phyloP scores from a whole-genome alignment of 257 asterid species.

The Solanum stenotomum region DNA sequence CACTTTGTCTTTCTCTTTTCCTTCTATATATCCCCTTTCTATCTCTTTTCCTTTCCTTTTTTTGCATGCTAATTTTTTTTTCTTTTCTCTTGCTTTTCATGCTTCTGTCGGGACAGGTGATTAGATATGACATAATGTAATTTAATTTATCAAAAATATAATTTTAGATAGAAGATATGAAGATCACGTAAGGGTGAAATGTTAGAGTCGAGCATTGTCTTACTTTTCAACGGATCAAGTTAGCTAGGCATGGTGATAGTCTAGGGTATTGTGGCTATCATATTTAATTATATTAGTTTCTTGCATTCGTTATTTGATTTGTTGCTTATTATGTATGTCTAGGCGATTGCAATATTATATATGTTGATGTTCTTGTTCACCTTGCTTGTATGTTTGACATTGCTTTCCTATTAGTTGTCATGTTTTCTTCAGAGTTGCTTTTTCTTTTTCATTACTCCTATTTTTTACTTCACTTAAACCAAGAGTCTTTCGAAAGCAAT shows the following conservation, averaged over 20 bases:
- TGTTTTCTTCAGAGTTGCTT: fast-evolving
- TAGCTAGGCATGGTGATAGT: background rate
- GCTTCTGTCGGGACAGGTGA: background rate
- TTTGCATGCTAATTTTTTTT: background rate
- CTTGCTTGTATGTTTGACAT: background rate
- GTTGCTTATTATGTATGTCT: background rate
- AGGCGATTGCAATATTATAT: background rate
- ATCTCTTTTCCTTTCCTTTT: background rate
- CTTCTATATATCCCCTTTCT: background rate
- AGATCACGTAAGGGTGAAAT: background rate
- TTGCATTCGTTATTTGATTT: too few relatives aligned
- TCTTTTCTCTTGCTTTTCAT: background rate
- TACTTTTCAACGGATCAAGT: too few relatives aligned
- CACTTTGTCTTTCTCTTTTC: background rate
- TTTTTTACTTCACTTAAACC: too few relatives aligned
- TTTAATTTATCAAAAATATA: too few relatives aligned
- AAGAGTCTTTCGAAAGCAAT: background rate
- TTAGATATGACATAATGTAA: background rate
- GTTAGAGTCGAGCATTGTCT: background rate
- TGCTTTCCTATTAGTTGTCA: background rate
- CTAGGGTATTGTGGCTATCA: too few relatives aligned
- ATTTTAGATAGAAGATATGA: too few relatives aligned
- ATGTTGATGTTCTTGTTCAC: too few relatives aligned
- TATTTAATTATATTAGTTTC: too few relatives aligned
- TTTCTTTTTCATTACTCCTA: too few relatives aligned